Base-by-base conservation (phyloP, 352 stramenopile genomes). In the Phytophthora aleatoria region DNA sequence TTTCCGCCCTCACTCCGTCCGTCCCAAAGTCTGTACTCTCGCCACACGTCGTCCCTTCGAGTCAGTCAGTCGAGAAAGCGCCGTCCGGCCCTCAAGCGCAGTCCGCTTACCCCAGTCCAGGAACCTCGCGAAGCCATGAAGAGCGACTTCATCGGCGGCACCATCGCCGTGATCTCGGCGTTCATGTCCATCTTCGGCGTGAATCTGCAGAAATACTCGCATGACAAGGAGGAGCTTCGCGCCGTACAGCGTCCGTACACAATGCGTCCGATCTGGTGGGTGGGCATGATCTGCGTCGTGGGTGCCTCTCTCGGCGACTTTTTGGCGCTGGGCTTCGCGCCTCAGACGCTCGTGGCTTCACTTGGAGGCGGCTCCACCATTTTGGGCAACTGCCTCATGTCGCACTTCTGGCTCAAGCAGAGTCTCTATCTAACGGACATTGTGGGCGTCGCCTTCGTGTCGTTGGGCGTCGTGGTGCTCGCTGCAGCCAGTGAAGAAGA, bases 151-250 rank as follows among this genome's bases (percentile, higher is more conserved):
- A 64, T 96, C 54, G 90, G 89, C 62, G 90, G 85, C 35, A 67
- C 75, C 31, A 88, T 97, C 63, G 84, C 82, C 50, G 80, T 97
- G 12, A 59, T 80, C 26, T 81, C 82, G n/a, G 72, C 88, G 2
- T 73, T 96, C 48, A 73, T 85, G 45, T 95, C 88, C 59, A 97
- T 96, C 77, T 92, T 97, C 41, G 90, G 90, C 47, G 88, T 96
- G 9, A 97, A 97, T 61, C 71, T 96, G 58, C 89, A 97, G 69
- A 97, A 97, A 73, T 95, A 95, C 61, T 94, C 81, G 49, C 89
- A 96, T 56, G 82, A 94, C 67, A 87, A 91, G 63, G 90, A 97
- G 61, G 88, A 90, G 50, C 60, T 77, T 55, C 82, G 83, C 16
- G 73, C 79, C 38, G 76, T 86, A 50, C 85, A 68, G 45, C 79